Evolutionary conservation across 345 rosid genomes (phyloP), one percentile per base, ranked within the genome.

Genomic region (Schrenkiella parvula): DNA sequence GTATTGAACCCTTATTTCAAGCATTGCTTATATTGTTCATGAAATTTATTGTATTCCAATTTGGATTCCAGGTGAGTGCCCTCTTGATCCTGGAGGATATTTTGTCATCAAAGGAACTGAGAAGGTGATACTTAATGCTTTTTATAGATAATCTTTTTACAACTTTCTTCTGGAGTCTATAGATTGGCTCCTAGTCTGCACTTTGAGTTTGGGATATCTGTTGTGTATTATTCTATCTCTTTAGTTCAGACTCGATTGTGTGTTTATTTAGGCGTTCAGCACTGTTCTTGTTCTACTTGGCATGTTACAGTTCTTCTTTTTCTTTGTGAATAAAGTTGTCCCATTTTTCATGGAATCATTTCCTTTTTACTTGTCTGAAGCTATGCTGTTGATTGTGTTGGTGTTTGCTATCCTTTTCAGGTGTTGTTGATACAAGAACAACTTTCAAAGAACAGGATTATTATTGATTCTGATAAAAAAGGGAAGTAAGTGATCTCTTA

Each of bases 21-120:
- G 42, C 41, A 31, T 19, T 48, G 31, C 8, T 47, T 41, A 34
- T 2, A n/a, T 18, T 47, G 19, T 23, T 62, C 62, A n/a, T 60
- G 42, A 37, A 14, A 43, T 52, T 66, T 35, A 58, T 54, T 72
- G 12, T 68, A 62, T 52, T 61, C 50, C 55, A 19, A 31, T 47
- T 62, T 69, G 75, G 75, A 6, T 35, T 71, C 69, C 52, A 93
- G 98, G 98, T 74, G 98, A 93, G 82, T 93, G 98, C 73, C 98
- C 97, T 75, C 89, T 89, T 54, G 98, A 93, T 73, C 96, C 97
- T 53, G 97, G 98, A 58, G 97, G 97, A 54, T 93, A 93, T 85
- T 93, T 93, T 77, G 52, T 93, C 52, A 83, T 89, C 51, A 93
- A 91, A 79, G 98, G 98, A 69, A 81, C 88, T 0, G 97, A 93